phyloP scores from a whole-genome alignment of 2,329 filamentous ascomycete genomes.

The Aspergillus pseudoglaucus region DNA sequence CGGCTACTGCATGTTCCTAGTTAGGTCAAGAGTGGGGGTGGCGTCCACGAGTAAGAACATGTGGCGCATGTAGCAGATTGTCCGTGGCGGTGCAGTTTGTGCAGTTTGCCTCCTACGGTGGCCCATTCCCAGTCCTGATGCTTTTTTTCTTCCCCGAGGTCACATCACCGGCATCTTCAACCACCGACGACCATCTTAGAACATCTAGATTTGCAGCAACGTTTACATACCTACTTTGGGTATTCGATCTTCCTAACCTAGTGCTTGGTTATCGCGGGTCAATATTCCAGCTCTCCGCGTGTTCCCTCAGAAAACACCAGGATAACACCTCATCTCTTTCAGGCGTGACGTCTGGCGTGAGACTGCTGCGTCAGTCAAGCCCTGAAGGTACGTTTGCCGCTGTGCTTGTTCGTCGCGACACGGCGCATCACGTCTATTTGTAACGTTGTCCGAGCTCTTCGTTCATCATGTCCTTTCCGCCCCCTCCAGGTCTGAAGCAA shows the following conservation, averaged over 20 bases:
- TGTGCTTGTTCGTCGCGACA: constrained; percentile 18
- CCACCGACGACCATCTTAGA: too few relatives aligned
- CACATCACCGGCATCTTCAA: too few relatives aligned
- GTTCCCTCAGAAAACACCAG: background rate
- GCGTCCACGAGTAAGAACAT: background rate
- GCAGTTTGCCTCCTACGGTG: constrained; percentile 4
- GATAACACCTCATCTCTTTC: constrained; percentile 15
- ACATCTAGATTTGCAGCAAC: too few relatives aligned
- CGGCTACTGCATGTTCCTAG: constrained; percentile 1
- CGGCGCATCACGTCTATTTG: constrained; percentile 24
- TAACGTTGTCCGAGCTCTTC: constrained; percentile 30
- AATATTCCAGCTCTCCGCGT: background rate
- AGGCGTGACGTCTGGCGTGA: constrained; percentile 30
- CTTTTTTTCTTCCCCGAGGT: constrained; percentile 4
- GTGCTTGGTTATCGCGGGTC: too few relatives aligned
- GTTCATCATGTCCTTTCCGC: constrained; percentile 73
- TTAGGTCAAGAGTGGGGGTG: constrained; percentile 28
- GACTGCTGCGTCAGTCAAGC: constrained; percentile 28
- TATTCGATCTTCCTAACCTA: too few relatives aligned
- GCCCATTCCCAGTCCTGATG: constrained; percentile 1
- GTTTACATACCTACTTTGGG: too few relatives aligned
- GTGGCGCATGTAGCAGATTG: background rate
- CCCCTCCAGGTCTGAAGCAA: constrained; percentile 65
- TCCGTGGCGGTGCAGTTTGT: constrained; percentile 3
- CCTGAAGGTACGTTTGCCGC: constrained; percentile 39